These are phyloP conservation scores for Pichia cactophila DNA, from an alignment of 1,139 yeast genomes.

Conservation along the genomic window DNA sequence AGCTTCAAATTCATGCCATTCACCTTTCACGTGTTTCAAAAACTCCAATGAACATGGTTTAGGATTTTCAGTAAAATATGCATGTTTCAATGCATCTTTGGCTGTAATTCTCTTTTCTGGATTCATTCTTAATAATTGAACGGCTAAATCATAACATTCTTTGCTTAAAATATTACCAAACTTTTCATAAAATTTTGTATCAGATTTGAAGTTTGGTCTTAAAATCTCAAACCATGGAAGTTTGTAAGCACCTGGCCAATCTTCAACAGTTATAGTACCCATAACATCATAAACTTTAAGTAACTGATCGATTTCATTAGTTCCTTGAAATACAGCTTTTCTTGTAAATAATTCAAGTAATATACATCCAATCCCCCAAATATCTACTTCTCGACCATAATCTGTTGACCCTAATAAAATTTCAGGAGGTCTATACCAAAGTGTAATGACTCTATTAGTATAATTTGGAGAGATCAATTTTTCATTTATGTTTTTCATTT, in stretches of 20 bases:
- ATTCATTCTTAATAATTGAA: constrained; percentile 53
- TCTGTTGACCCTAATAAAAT: constrained; percentile 81
- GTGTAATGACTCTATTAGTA: constrained; percentile 88
- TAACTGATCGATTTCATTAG: constrained; percentile 80
- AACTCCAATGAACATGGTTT: constrained; percentile 48
- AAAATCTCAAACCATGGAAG: constrained; percentile 93
- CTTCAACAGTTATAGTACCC: constrained; percentile 77
- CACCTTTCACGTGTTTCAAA: constrained; percentile 56
- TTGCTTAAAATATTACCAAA: constrained; percentile 41
- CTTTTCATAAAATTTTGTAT: constrained; percentile 40
- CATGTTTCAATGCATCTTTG: constrained; percentile 51
- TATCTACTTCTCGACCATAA: constrained; percentile 86
- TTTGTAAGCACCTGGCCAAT: constrained; percentile 70
- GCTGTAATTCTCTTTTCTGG: constrained; percentile 64
- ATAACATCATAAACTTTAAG: constrained; percentile 66
- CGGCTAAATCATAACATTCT: constrained; percentile 59
- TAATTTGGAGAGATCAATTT: constrained; percentile 58
- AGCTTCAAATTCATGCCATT: constrained; percentile 97
- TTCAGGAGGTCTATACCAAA: constrained; percentile 98
- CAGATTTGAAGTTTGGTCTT: constrained; percentile 46
- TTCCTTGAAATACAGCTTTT: constrained; percentile 76
- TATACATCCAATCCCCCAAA: constrained; percentile 96
- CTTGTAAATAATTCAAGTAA: constrained; percentile 73
- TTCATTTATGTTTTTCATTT: constrained; percentile 51
- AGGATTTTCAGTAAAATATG: constrained; percentile 68